Percentiles rank a stretch among this genome's conserved stretches.
Conservation (phyloP, 1,139 yeast species). For the Taiozyma sp. region DNA sequence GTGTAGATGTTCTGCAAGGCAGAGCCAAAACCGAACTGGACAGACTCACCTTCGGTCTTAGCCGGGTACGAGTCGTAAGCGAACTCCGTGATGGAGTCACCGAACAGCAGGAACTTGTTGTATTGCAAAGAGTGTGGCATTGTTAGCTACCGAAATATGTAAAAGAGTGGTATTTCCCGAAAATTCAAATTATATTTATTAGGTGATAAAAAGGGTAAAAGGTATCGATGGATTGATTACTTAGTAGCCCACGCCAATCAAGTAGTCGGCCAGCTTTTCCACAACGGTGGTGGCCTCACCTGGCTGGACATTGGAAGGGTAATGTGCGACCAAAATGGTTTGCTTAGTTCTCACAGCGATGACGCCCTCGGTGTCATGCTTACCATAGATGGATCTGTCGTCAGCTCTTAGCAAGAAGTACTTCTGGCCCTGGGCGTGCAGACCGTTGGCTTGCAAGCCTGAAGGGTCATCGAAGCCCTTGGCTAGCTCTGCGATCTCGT, state of each 20-base stretch:
- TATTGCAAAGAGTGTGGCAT: constrained; percentile 11
- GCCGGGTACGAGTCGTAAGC: constrained; percentile 31
- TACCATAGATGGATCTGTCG: constrained; percentile 91
- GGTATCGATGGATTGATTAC: neutral
- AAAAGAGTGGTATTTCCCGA: neutral
- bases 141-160: neutral
- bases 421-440: constrained; percentile 81
- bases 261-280: constrained; percentile 92
- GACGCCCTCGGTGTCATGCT: constrained; percentile 82
- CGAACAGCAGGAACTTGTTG: constrained; percentile 54
- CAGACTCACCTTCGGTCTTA: constrained; percentile 4
- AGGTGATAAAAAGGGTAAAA: neutral
- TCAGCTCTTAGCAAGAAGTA: constrained; percentile 88
- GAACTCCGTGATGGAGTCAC: constrained; percentile 66
- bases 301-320: constrained; percentile 85
- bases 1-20: constrained; percentile 43
- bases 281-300: constrained; percentile 95
- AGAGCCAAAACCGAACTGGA: constrained; percentile 47
- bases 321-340: constrained; percentile 90
- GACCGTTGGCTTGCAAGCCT: constrained; percentile 76
- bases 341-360: constrained; percentile 91
- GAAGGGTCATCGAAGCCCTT: constrained; percentile 79
- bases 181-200: neutral
- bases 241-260: constrained; percentile 81
- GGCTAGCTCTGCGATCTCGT: constrained; percentile 73